Evolutionary conservation across 805 yeast genomes (phyloP), one percentile per base, ranked within the genome.

Genomic region (Wickerhamiella nectarea): DNA sequence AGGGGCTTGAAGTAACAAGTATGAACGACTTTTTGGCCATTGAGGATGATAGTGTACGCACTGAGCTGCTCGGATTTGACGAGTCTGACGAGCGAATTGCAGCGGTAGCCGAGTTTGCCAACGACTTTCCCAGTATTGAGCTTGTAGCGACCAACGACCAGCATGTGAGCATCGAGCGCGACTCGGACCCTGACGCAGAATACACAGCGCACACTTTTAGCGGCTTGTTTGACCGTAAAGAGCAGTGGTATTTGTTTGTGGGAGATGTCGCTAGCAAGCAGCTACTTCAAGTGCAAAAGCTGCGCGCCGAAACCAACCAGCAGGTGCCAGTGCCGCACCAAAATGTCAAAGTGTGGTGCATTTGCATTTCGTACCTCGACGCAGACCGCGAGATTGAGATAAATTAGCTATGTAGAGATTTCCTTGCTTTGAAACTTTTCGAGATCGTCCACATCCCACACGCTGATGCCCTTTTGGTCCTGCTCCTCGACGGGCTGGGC

Each of bases 401-500:
- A 18, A 10, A 14, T 20, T 34, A 14, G 17, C 8, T 20, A 15
- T n/a, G 19, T 19, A 20, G 7, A 9, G 17, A 14, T 12, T 20
- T 34, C 17, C 10, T 18, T 19, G 19, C 35, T 33, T 25, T 54
- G 58, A 44, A 33, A 47, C 24, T 50, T 48, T 41, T 53, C 51
- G 12, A 54, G 38, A 25, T 54, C 58, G 10, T 76, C 80, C 21
- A 76, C 49, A 46, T 79, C 80, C 98, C 97, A 89, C 12, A 91
- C 94, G 7, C 94, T 80, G 3, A 87, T 80, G 43, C 96, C 96
- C 54, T 86, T 94, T 59, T 82, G 93, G 57, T 89, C 96, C 49
- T 80, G 77, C 1, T 83, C 80, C 57, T 86, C 76, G 0, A 83
- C 69, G 0, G 97, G 97, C 61, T 91, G 99, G 0, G 98, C 97